Evolutionary conservation across 306 rosid genomes (phyloP), one percentile per base, ranked within the genome.

Genomic region (Vigna reflexopilosa): DNA sequence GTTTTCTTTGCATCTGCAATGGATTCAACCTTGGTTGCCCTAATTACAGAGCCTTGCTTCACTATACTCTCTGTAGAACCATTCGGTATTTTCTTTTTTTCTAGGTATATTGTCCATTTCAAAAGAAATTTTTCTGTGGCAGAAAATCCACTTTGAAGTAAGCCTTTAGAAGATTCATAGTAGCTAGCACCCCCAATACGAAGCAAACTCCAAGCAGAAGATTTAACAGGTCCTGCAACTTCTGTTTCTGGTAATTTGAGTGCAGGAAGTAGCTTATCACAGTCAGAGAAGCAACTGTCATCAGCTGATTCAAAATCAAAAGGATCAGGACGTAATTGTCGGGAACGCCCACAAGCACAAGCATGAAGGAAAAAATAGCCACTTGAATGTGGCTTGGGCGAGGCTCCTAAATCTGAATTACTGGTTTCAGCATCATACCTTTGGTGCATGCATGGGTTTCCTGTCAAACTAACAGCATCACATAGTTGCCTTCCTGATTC

Each of bases 261-360:
- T 2, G 88, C 70, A 58, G 95, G 93, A 79, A 94, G 94, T 70
- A 88, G 88, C 83, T 82, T 88, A 86, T 94, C 95, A 83, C 97
- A 94, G 75, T 92, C 93, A 80, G 87, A 85, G 82, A 84, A 88
- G 88, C 91, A 83, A 76, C 77, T 70, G 76, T 82, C 71, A 70
- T 90, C 87, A 76, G 96, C 97, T 10, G 95, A 87, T 85, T 92
- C 85, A 79, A 94, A 94, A 80, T 94, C 97, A 79, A 92, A 94
- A n/a, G 97, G 97, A 79, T 94, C 97, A 77, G 90, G 81, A 52
- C 87, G 71, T 65, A 94, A 78, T 61, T 78, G 85, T 64, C 97
- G 81, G 30, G 95, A 84, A 83, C 95, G 93, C 17, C 98, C 98
- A 85, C 98, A 92, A 75, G 96, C 93, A 88, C 98, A 94, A 28